Base-by-base conservation (phyloP, 208 protist genomes). In the Acanthamoeba sp. region DNA sequence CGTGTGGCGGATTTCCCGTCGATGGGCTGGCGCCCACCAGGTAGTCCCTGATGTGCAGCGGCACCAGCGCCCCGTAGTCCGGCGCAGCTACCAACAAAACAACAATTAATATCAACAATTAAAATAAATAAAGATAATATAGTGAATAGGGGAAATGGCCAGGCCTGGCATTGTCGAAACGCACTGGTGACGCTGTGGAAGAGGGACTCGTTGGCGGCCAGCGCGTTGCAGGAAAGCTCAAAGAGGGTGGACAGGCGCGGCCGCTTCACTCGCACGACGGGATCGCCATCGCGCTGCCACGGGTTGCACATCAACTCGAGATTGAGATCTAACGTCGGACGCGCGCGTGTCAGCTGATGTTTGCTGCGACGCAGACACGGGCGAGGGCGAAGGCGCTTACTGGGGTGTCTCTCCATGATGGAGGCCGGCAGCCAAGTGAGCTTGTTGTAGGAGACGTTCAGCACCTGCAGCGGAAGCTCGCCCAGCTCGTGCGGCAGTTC, bases 361-460 rank as follows among this genome's bases (percentile, higher is more conserved):
- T 6, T 50, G 45, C 45, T 10, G 66, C n/a, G 34, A 38, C 38
- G 66, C 2, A 76, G 10, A 20, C 66, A 36, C 2, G 55, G 16
- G 10, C 18, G 55, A 29, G 6, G 10, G 1, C 0, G 0, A 59
- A 62, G 55, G 55, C 9, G 16, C 22, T 10, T 76, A 38, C 66
- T n/a, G 12, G 66, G 66, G 66, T 76, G 66, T 1, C 66, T 29
- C 66, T 76, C 66, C 22, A 76, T 38, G 66, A 76, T 76, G 6
- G 66, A 76, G 66, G 66, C 66, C 12, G 66, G 66, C 29, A 76
- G 36, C 66, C 66, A 76, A 6, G 66, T 76, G 16, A 76, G 66
- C 29, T 76, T 76, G 66, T 76, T 76, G 66, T 76, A 76, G 22
- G 66, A 76, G 16, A 76, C n/a, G n/a, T 76, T 76, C 29, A 76